Percentiles rank a stretch among this genome's conserved stretches.
These are phyloP conservation scores for Sarcomyxa edulis DNA, from an alignment of 768 basidiomycete species.

Conservation along the genomic window DNA sequence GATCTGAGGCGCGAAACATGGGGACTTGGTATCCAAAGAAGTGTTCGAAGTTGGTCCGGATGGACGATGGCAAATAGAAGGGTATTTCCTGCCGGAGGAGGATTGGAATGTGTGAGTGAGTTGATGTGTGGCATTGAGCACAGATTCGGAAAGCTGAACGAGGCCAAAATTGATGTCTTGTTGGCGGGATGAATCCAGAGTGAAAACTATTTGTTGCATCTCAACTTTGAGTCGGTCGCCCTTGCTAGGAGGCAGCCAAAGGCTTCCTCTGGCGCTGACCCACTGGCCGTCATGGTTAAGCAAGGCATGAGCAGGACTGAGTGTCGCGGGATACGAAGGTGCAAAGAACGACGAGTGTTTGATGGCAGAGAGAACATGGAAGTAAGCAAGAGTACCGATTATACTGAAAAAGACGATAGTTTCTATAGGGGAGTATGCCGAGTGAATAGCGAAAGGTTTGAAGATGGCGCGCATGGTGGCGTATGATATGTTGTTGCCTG, in stretches of 20 bases:
- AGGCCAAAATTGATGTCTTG: slow-evolving; percentile 34
- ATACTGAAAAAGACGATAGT: slow-evolving; percentile 88
- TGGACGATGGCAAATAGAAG: slow-evolving; percentile 46
- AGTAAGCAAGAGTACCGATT: slow-evolving; percentile 89
- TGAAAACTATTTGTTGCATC: slow-evolving; percentile 70
- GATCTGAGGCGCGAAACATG: slow-evolving; percentile 37
- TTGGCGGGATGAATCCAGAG: slow-evolving; percentile 32
- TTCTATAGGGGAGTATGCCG: slow-evolving; percentile 78
- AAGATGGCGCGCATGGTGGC: too few relatives aligned
- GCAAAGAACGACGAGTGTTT: slow-evolving; percentile 83
- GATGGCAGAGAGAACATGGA: slow-evolving; percentile 86
- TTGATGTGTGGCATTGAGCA: slow-evolving; percentile 44
- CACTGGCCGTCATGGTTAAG: slow-evolving; percentile 55
- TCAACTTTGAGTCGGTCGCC: slow-evolving; percentile 40
- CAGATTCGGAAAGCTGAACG: slow-evolving; percentile 36
- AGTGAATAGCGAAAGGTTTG: slow-evolving; percentile 64
- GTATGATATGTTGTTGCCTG: too few relatives aligned
- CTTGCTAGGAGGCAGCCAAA: slow-evolving; percentile 37
- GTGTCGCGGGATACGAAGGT: slow-evolving; percentile 38
- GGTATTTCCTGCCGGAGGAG: slow-evolving; percentile 39
- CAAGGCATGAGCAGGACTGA: slow-evolving; percentile 53
- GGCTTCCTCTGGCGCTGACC: slow-evolving; percentile 51
- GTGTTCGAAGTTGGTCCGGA: slow-evolving; percentile 12
- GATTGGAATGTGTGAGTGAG: slow-evolving; percentile 35
- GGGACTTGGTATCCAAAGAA: slow-evolving; percentile 15